Evolutionary conservation across 2,329 filamentous ascomycete species (phyloP), one percentile per base, ranked within the genome.

Genomic region (Fusarium tjaetaba): DNA sequence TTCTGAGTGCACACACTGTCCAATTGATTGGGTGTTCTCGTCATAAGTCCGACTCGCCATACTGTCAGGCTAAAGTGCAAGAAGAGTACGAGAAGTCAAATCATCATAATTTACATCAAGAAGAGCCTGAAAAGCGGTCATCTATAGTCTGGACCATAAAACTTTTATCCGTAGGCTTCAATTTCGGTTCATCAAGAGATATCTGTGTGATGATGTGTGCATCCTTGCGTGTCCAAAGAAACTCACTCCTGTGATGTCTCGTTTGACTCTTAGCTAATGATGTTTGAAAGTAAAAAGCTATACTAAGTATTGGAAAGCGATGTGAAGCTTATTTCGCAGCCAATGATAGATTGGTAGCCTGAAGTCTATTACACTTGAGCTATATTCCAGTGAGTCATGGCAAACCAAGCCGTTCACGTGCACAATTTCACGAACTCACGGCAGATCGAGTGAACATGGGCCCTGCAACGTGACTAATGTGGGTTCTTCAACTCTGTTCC

Each of bases 1-100:
- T 11, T 13, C n/a, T 20, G 11, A 34, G 16, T 34, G 16, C 15
- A 20, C 6, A 4, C 9, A 0, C 16, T 34, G 16, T 7, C 11
- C 16, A 24, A 18, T 3, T 4, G 48, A 15, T 15, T 2, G 11
- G n/a, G 0, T 24, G 9, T 24, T 51, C 30, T 51, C 11, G 8
- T 34, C 6, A 8, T 24, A 24, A 14, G 5, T 15, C 9, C 2
- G 4, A 15, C 4, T 15, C 4, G 11, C 48, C 8, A 26, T 34
- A 15, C 8, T 26, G 5, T 36, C 5, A 24, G 8, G 22, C 13
- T 15, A 13, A 36, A 20, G n/a, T 26, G n/a, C 4, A 34, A 6
- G 1, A 8, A 34, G n/a, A 52, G 30, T 7, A 11, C 9, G 1
- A 11, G 18, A 20, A 34, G n/a, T 36, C 16, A 52, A n/a, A 10